These are phyloP conservation scores for Galeopsis tetrahit DNA, from an alignment of 257 asterid genomes.

Conservation along the genomic window DNA sequence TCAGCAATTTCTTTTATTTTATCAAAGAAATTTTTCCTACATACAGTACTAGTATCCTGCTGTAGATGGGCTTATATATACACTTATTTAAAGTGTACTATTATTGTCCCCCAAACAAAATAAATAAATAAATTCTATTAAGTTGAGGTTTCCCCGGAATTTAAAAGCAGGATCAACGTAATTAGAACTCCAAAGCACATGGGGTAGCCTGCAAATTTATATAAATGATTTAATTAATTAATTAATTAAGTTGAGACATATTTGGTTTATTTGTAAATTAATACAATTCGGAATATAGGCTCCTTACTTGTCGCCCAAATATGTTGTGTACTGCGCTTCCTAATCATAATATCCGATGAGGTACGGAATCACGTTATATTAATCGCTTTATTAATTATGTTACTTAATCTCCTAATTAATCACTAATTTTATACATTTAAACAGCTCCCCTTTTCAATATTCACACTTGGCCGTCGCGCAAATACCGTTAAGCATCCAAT, in stretches of 20 bases:
- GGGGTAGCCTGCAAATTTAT: slow-evolving; percentile 7
- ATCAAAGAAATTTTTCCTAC: neutral
- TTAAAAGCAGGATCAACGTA: slow-evolving; percentile 21
- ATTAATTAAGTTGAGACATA: slow-evolving; percentile 22
- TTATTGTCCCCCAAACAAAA: neutral
- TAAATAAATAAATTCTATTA: neutral
- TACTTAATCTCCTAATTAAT: slow-evolving; percentile 29
- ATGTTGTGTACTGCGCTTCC: slow-evolving; percentile 24
- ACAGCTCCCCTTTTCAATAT: neutral
- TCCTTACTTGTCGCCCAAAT: slow-evolving; percentile 39
- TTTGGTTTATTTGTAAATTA: slow-evolving; percentile 27
- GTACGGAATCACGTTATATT: slow-evolving; percentile 37
- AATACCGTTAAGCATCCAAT: slow-evolving; percentile 37
- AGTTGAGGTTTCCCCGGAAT: neutral
- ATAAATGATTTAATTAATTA: slow-evolving; percentile 1
- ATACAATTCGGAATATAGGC: slow-evolving; percentile 41
- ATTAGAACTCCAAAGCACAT: slow-evolving; percentile 21
- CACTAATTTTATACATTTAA: neutral
- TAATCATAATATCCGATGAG: slow-evolving; percentile 29
- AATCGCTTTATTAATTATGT: slow-evolving; percentile 19
- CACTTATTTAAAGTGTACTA: neutral
- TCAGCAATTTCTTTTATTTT: neutral
- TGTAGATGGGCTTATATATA: neutral
- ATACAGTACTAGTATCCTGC: neutral
- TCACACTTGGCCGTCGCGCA: slow-evolving; percentile 39